Evolutionary conservation across 2,329 filamentous ascomycete genomes (phyloP).

Genomic region (Fusarium lateritium): DNA sequence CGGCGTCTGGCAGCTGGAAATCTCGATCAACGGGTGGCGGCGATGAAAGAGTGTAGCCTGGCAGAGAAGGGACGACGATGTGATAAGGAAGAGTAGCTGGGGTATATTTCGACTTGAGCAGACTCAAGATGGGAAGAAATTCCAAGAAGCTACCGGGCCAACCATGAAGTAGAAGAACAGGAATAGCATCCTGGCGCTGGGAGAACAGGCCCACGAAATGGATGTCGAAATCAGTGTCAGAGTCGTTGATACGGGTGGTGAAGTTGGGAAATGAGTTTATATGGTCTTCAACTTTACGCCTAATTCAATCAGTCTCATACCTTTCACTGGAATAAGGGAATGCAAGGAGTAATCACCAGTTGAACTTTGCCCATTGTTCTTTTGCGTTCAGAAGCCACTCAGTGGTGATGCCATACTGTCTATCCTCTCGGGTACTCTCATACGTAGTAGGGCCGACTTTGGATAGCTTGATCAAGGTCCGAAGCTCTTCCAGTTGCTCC

Average conservation of each 20-base stretch:
- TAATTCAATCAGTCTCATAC: not conserved
- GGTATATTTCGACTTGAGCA: constrained; percentile 12
- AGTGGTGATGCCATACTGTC: not conserved
- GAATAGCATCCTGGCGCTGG: not conserved
- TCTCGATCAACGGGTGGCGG: constrained; percentile 5
- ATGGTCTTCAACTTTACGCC: constrained; percentile 8
- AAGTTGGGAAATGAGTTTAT: constrained; percentile 15
- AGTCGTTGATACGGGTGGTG: not conserved
- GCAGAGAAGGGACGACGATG: not conserved
- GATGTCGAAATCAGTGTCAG: not conserved
- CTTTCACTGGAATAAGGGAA: not conserved
- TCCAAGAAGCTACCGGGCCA: constrained; percentile 23
- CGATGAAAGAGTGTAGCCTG: not conserved
- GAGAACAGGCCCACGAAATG: constrained; percentile 18
- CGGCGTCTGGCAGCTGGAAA: not conserved
- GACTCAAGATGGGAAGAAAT: constrained; percentile 1
- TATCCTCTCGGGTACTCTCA: constrained; percentile 10
- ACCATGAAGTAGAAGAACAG: constrained; percentile 3
- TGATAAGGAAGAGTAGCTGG: constrained; percentile 16
- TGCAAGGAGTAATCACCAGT: constrained; percentile 2
- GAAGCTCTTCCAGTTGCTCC: constrained; percentile 2
- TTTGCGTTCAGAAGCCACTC: constrained; percentile 19
- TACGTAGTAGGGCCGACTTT: constrained; percentile 2
- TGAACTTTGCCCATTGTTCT: constrained; percentile 11
- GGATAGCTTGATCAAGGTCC: constrained; percentile 17